Evolutionary conservation across 768 basidiomycete genomes (phyloP), one percentile per base, ranked within the genome.

Genomic region (Mycena indigotica): DNA sequence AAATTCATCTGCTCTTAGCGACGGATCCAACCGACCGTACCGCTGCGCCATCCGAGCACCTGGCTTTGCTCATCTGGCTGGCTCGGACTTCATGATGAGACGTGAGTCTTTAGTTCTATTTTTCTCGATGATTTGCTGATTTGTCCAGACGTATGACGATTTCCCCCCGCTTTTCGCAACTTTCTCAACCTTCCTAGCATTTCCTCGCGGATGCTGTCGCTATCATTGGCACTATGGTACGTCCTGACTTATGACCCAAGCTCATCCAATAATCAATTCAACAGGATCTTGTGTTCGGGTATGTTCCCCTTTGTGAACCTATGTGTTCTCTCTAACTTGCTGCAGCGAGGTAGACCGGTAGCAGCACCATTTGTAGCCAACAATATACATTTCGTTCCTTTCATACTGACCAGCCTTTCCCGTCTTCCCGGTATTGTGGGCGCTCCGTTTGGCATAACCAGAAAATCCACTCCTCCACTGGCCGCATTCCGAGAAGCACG

Each of bases 11-110:
- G 32, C 32, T 35, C 17, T 35, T 35, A 92, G 90, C 62, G 96
- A 98, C 74, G 95, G 96, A 49, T 85, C 92, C 12, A 96, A 98
- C 76, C 85, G 95, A 25, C 96, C 96, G 16, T 98, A 99, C 76
- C 81, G 94, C 68, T 98, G 95, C 77, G 94, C 91, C 74, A 99
- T 98, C 66, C 92, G 95, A 67, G 95, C 95, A 5, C 95, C 95
- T 29, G 95, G 95, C 16, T 96, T 96, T 66, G 93, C 94, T 23
- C 97, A 98, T 74, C 80, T 98, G 60, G 93, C 94, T 26, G 96
- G 95, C 19, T 83, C 93, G 3, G 97, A 99, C 73, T 97, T 98
- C 70, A 98, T 98, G 92, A 95, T 93, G 89, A 87, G 92, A 85
- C 85, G 89, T 90, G 72, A 67, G 86, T 84, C 38, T 30, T 51